phyloP scores from a whole-genome alignment of 805 yeast genomes.

The Cyberlindnera suaveolens region DNA sequence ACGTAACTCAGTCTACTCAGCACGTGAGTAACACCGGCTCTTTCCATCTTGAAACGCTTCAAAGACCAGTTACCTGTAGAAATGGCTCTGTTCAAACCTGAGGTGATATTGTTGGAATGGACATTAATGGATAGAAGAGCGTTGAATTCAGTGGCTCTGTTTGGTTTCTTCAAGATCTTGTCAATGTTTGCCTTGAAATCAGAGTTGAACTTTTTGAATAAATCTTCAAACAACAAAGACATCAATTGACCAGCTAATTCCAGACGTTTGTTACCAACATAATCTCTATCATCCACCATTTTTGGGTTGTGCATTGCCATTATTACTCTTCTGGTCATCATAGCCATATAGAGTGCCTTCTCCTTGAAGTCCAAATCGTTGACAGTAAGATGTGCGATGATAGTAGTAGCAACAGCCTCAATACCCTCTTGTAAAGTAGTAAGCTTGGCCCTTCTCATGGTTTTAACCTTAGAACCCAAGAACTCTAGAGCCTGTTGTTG shows the following conservation, averaged over 20 bases:
- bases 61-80: constrained; percentile 99
- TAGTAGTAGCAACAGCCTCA: constrained; percentile 93
- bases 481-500: constrained; percentile 92
- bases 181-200: constrained; percentile 94
- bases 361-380: constrained; percentile 82
- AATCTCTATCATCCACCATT: constrained; percentile 97
- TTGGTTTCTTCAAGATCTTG: constrained; percentile 88
- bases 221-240: constrained; percentile 92
- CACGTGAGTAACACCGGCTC: constrained; percentile 98
- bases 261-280: constrained; percentile 95
- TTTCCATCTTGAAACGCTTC: constrained; percentile 98
- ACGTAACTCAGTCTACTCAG: constrained; percentile 86
- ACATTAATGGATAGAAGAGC: constrained; percentile 85
- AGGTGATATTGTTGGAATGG: constrained; percentile 88
- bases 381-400: constrained; percentile 91
- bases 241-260: constrained; percentile 97
- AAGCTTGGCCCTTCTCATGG: constrained; percentile 85
- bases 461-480: constrained; percentile 86
- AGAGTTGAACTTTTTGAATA: constrained; percentile 91
- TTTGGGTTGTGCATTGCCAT: constrained; percentile 93
- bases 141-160: constrained; percentile 91
- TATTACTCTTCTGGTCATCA: constrained; percentile 93
- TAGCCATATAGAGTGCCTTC: constrained; percentile 89
- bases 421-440: constrained; percentile 87
- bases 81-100: constrained; percentile 92